Evolutionary conservation across 306 rosid genomes (phyloP).

Genomic region (Astragalus glycyphyllos): DNA sequence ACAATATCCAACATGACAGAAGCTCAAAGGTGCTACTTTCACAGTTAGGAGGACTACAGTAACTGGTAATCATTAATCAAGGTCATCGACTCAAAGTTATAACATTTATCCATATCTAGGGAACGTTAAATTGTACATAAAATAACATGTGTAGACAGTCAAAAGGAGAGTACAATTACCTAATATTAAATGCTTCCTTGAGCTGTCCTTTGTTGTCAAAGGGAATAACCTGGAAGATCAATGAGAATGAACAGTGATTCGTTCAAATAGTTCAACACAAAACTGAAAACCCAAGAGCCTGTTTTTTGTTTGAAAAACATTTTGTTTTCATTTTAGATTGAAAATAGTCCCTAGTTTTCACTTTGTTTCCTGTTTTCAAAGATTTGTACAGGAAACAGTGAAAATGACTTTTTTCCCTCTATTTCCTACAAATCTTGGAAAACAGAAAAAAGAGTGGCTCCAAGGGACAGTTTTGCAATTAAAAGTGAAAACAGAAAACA

Average conservation of each 20-base stretch:
- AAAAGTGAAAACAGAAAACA: no score
- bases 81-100: neutral
- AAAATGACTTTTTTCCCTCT: no score
- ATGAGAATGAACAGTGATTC: conserved; percentile 36
- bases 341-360: no score
- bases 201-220: conserved; percentile 96
- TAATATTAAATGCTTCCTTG: conserved; percentile 96
- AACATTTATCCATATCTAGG: conserved; percentile 18
- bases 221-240: conserved; percentile 81
- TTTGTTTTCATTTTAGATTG: no score
- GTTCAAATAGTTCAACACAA: conserved; percentile 21
- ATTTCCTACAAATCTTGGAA: no score
- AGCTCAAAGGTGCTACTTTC: conserved; percentile 6
- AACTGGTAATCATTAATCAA: conserved; percentile 5
- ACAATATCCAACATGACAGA: conserved; percentile 30
- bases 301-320: no score
- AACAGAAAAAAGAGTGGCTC: no score
- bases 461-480: no score
- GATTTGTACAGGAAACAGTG: no score
- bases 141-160: conserved; percentile 27
- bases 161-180: conserved; percentile 56
- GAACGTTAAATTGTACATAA: neutral
- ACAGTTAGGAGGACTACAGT: neutral
- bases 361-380: no score
- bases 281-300: neutral